A percentile compares a stretch with the other conserved stretches of the same genome.
Conservation (phyloP, 2,329 filamentous ascomycete species). For the Macrophomina pseudophaseolina region DNA sequence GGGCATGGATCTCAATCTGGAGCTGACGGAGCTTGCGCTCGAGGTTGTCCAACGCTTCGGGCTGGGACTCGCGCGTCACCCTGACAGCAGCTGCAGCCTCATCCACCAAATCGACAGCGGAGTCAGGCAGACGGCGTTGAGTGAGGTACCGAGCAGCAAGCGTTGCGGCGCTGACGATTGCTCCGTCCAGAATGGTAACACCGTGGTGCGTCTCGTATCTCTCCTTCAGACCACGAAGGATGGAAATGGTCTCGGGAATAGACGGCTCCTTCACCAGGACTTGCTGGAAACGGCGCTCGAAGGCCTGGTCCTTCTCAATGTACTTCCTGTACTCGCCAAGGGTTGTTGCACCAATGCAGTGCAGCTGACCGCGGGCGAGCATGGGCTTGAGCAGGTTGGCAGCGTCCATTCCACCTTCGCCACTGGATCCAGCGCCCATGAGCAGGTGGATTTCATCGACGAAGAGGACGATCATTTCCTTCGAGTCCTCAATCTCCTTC, state of each 20-base stretch:
- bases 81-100: slow-evolving; percentile 96
- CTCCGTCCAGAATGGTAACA: slow-evolving; percentile 93
- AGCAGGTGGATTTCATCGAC: slow-evolving; percentile 98
- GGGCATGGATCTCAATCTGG: slow-evolving; percentile 95
- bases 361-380: slow-evolving; percentile 93
- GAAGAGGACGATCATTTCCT: slow-evolving; percentile 96
- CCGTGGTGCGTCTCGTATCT: slow-evolving; percentile 98
- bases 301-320: slow-evolving; percentile 97
- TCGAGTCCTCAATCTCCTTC: slow-evolving; percentile 93
- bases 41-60: slow-evolving; percentile 91
- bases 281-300: slow-evolving; percentile 98
- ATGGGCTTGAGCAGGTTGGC: slow-evolving; percentile 98
- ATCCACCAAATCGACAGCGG: slow-evolving; percentile 93
- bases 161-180: slow-evolving; percentile 88
- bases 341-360: slow-evolving; percentile 97
- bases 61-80: slow-evolving; percentile 93
- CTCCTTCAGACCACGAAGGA: slow-evolving; percentile 97
- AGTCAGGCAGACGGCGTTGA: slow-evolving; percentile 87
- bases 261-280: slow-evolving; percentile 94
- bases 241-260: slow-evolving; percentile 90
- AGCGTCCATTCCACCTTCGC: slow-evolving; percentile 98
- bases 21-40: slow-evolving; percentile 89
- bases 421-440: slow-evolving; percentile 94
- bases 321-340: slow-evolving; percentile 97
- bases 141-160: slow-evolving; percentile 94